Conservation (phyloP, 164 flowering plant species). For the Magnolia sinica region DNA sequence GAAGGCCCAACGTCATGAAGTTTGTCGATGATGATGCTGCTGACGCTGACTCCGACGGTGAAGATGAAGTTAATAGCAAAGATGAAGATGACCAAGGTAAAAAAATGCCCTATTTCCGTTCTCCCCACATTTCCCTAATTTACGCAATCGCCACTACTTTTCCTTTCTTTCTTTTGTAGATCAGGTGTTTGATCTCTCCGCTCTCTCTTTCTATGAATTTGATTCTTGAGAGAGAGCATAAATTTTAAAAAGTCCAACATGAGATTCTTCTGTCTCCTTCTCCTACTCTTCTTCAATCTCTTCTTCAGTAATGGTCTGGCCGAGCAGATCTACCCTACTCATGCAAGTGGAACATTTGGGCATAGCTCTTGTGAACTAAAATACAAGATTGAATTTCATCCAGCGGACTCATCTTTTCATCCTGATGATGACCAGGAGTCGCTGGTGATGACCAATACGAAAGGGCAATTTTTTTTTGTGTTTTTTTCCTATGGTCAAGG, state of each 20-base stretch:
- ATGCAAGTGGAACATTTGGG: neutral
- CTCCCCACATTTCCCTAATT: neutral
- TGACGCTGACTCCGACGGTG: conserved; percentile 30
- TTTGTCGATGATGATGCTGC: conserved; percentile 67
- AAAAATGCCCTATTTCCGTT: neutral
- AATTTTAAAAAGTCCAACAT: neutral
- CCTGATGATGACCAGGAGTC: conserved; percentile 74
- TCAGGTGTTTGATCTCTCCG: too few relatives aligned
- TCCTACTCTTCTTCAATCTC: neutral
- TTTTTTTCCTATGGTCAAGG: conserved; percentile 79
- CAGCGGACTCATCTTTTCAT: conserved; percentile 1
- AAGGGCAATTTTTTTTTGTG: conserved; percentile 68
- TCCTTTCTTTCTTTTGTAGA: neutral
- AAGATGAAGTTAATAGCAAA: conserved; percentile 25
- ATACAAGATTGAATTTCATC: conserved; percentile 6
- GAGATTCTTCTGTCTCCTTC: neutral
- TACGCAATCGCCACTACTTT: neutral
- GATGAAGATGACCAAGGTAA: conserved; percentile 34
- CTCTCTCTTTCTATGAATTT: too few relatives aligned
- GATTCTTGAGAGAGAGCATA: too few relatives aligned
- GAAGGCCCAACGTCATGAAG: conserved; percentile 47
- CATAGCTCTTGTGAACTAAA: conserved; percentile 9
- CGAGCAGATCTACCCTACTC: neutral
- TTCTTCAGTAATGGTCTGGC: neutral
- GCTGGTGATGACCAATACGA: conserved; percentile 55